Evolutionary conservation across 2,329 filamentous ascomycete genomes (phyloP).

Genomic region (Penicillium sp.): DNA sequence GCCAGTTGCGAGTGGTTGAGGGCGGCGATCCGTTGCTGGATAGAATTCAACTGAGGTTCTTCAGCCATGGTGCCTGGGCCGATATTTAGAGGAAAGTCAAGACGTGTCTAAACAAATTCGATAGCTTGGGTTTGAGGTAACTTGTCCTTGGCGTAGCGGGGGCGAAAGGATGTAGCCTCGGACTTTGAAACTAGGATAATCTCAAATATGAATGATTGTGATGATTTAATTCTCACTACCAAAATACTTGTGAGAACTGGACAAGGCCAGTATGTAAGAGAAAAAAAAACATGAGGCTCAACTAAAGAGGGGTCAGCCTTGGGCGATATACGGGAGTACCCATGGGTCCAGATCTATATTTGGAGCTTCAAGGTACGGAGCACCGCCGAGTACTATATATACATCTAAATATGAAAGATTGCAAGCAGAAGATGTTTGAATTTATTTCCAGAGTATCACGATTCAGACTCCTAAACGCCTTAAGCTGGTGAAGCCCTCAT

Average conservation of each 20-base stretch:
- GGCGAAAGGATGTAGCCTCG: slow-evolving; percentile 11
- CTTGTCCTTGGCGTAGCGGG: slow-evolving; percentile 17
- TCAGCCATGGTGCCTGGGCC: slow-evolving; percentile 35
- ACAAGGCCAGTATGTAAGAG: not conserved
- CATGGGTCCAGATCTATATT: slow-evolving; percentile 15
- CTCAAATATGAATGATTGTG: not conserved
- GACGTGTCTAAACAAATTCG: slow-evolving; percentile 7
- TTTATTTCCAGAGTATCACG: slow-evolving; percentile 17
- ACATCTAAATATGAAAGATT: not conserved
- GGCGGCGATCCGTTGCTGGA: slow-evolving; percentile 47
- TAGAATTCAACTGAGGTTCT: slow-evolving; percentile 43
- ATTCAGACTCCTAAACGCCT: slow-evolving; percentile 23
- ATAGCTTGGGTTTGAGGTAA: slow-evolving; percentile 21
- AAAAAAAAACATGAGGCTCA: not conserved
- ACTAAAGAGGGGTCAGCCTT: not conserved
- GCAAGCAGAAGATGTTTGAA: not conserved
- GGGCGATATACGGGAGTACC: not conserved
- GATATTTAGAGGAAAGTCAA: not conserved
- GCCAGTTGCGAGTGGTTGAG: slow-evolving; percentile 45
- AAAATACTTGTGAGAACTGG: too few species aligned
- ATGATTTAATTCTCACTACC: not conserved
- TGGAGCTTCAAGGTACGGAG: not conserved
- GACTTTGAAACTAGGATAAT: not conserved
- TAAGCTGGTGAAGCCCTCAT: slow-evolving; percentile 10
- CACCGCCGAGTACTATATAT: not conserved